Evolutionary conservation across 2,329 filamentous ascomycete species (phyloP).

Genomic region (Ophiostoma australiae): DNA sequence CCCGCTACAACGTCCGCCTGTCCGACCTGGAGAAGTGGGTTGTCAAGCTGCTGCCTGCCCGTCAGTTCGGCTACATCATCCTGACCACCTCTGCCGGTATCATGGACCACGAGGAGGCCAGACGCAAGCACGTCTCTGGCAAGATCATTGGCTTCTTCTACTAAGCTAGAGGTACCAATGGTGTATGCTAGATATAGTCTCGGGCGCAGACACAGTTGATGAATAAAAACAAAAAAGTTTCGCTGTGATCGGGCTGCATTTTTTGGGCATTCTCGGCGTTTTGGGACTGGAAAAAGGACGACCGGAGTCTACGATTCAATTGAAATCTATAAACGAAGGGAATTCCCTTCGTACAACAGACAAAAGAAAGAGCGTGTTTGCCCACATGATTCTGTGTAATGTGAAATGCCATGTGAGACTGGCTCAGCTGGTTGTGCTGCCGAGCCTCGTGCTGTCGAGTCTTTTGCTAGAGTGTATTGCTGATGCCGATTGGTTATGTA

Average conservation of each 20-base stretch:
- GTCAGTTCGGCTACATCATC: constrained; percentile 99
- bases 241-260: constrained; percentile 18
- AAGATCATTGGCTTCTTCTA: constrained; percentile 99
- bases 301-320: constrained; percentile 16
- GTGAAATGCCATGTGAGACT: not conserved
- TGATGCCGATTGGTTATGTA: not conserved
- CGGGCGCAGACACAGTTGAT: constrained; percentile 9
- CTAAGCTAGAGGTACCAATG: constrained; percentile 45
- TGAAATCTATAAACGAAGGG: constrained; percentile 12
- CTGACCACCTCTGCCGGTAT: constrained; percentile 98
- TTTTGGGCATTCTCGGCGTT: constrained; percentile 30
- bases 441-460: too few species aligned
- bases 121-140: constrained; percentile 95
- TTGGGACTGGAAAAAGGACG: constrained; percentile 1
- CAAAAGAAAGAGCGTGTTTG: constrained; percentile 14
- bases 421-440: not conserved
- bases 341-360: constrained; percentile 11
- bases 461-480: not conserved
- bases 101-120: constrained; percentile 99
- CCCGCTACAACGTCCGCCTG: constrained; percentile 98
- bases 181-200: constrained; percentile 7
- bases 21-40: constrained; percentile 99
- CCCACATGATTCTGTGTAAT: not conserved
- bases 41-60: constrained; percentile 94
- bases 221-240: constrained; percentile 11